phyloP scores from a whole-genome alignment of 805 yeast species.

The Teunomyces tritomae region DNA sequence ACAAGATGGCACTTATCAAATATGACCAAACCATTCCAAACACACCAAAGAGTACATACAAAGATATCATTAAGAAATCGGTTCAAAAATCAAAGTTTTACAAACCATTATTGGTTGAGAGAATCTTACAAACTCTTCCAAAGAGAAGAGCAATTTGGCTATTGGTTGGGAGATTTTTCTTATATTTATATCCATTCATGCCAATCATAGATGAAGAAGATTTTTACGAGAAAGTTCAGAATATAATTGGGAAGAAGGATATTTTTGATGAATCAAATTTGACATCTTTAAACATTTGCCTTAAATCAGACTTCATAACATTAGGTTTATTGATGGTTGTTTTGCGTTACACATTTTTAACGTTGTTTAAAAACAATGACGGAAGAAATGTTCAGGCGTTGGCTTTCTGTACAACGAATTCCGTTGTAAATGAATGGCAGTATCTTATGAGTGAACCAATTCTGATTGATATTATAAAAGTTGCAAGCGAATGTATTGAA shows the following conservation, averaged over 20 bases:
- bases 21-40: not conserved
- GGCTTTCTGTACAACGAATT: conserved; percentile 12
- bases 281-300: conserved; percentile 26
- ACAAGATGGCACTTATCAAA: conserved; percentile 6
- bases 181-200: conserved; percentile 37
- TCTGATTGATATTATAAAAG: conserved; percentile 14
- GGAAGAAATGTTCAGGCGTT: conserved; percentile 6
- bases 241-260: conserved; percentile 13
- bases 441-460: conserved; percentile 18
- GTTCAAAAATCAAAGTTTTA: conserved; percentile 2
- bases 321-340: conserved; percentile 33
- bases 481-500: conserved; percentile 16
- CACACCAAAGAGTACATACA: conserved; percentile 1
- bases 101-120: conserved; percentile 6
- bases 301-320: conserved; percentile 27
- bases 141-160: conserved; percentile 19
- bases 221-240: conserved; percentile 19
- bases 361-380: conserved; percentile 23
- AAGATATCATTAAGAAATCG: conserved; percentile 7
- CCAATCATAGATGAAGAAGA: conserved; percentile 33
- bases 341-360: conserved; percentile 31
- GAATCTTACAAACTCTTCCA: conserved; percentile 30
- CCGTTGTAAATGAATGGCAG: conserved; percentile 15
- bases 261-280: conserved; percentile 16
- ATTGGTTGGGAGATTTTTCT: conserved; percentile 33